Evolutionary conservation across 768 basidiomycete genomes (phyloP).

Genomic region (Tephrocybe sp.): DNA sequence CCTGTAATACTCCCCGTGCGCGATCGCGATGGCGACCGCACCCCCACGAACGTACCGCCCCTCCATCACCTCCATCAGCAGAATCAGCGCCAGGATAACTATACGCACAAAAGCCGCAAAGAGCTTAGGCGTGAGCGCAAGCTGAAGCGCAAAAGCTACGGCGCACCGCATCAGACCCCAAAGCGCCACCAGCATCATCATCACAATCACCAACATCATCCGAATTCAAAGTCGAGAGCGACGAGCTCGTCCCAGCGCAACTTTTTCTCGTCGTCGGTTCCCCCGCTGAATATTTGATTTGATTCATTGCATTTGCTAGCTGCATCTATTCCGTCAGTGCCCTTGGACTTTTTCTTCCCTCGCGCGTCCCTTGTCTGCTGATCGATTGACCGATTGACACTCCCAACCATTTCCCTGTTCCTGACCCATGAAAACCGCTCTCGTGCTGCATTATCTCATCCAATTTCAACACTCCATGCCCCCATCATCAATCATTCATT

Average conservation of each 20-base stretch:
- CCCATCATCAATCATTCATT: not conserved
- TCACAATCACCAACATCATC: slow-evolving; percentile 31
- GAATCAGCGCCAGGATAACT: slow-evolving; percentile 34
- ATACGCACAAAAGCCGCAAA: slow-evolving; percentile 53
- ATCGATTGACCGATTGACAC: no score
- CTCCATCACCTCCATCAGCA: slow-evolving; percentile 28
- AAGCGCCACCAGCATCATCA: slow-evolving; percentile 43
- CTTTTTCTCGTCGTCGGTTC: slow-evolving; percentile 19
- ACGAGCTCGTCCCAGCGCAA: slow-evolving; percentile 19
- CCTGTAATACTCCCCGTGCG: slow-evolving; percentile 51
- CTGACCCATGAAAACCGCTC: not conserved
- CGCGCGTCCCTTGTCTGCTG: no score
- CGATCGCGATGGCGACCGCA: slow-evolving; percentile 47
- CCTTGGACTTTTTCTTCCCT: not conserved
- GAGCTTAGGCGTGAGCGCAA: slow-evolving; percentile 69
- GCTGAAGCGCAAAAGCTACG: slow-evolving; percentile 58
- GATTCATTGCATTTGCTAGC: not conserved
- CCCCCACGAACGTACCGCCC: slow-evolving; percentile 40
- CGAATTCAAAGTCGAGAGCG: slow-evolving; percentile 21
- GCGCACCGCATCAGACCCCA: slow-evolving; percentile 38
- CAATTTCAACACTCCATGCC: slow-evolving; percentile 5
- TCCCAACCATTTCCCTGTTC: not conserved
- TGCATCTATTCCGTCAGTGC: not conserved
- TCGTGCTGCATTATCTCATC: not conserved
- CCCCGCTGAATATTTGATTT: slow-evolving; percentile 20